Evolutionary conservation across 2,329 filamentous ascomycete genomes (phyloP).

Genomic region (Exophiala aquamarina): DNA sequence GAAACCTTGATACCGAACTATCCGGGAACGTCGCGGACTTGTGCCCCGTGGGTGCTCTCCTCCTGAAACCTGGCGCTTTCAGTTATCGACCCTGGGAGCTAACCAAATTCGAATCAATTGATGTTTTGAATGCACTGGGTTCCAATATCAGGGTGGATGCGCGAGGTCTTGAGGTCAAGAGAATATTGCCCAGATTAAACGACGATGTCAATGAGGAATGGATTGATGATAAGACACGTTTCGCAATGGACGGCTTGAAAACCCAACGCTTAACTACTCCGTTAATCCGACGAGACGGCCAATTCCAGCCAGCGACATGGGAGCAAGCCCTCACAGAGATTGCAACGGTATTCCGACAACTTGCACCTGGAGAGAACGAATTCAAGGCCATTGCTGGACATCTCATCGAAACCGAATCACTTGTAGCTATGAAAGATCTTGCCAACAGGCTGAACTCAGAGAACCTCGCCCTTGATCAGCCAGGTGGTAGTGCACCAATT

Average conservation of each 20-base stretch:
- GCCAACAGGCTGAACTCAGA: slow-evolving; percentile 96
- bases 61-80: slow-evolving; percentile 97
- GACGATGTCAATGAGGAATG: slow-evolving; percentile 99
- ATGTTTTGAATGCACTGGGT: slow-evolving; percentile 88
- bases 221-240: slow-evolving; percentile 98
- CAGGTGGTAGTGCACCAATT: slow-evolving; percentile 76
- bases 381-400: slow-evolving; percentile 94
- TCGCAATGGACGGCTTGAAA: slow-evolving; percentile 94
- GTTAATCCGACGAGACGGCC: slow-evolving; percentile 80
- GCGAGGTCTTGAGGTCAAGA: slow-evolving; percentile 93
- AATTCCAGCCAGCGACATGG: slow-evolving; percentile 92
- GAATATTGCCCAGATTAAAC: slow-evolving; percentile 86
- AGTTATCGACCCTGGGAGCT: slow-evolving; percentile 95
- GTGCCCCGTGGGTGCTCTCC: slow-evolving; percentile 93
- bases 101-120: slow-evolving; percentile 92
- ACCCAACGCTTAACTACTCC: slow-evolving; percentile 94
- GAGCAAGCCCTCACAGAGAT: slow-evolving; percentile 92
- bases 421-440: slow-evolving; percentile 96
- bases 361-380: slow-evolving; percentile 84
- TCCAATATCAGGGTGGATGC: slow-evolving; percentile 95
- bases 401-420: slow-evolving; percentile 84
- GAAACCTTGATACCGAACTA: slow-evolving; percentile 88
- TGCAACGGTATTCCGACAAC: slow-evolving; percentile 72
- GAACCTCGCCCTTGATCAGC: slow-evolving; percentile 89
- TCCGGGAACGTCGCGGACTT: slow-evolving; percentile 98